Base-by-base conservation (phyloP, 2,329 filamentous ascomycete species). In the Samsoniella hepiali region DNA sequence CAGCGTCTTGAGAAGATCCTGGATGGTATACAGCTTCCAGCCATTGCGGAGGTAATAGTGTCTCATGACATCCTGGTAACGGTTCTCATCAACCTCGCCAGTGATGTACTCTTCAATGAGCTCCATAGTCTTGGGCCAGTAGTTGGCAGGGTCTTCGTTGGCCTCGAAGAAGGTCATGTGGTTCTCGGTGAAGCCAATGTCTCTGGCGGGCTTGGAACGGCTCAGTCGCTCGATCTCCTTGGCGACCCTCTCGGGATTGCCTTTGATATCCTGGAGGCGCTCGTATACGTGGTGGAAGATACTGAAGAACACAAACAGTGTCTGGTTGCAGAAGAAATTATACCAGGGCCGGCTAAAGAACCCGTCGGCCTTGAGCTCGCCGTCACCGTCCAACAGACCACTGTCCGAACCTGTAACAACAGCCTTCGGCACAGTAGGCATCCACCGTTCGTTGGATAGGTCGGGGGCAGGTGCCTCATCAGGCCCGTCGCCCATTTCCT, bases 231-330 rank as follows among this genome's bases (percentile, higher is more conserved):
- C 80, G 45, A 97, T 88, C 70, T 91, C 88, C 68, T 88, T 84
- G 55, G 85, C 82, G 10, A 96, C 93, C 51, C 88, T 85, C 3
- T 84, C 82, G 69, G 91, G 90, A 71, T 89, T 89, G 64, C 88
- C 82, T 79, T 98, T 98, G 75, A 98, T 87, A 65, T 90, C 90
- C 66, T 89, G 82, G 15, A 99, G 82, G 47, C 95, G 88, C 70
- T 88, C 86, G 77, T 97, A 98, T 5, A 99, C 81, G n/a, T 90
- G 90, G 72, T 97, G 88, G 74, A 99, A 95, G 65, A 97, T 88
- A 69, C 90, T 91, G 79, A 99, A 90, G 82, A 99, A 98, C 76
- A 95, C 93, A 73, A 93, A 97, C 65, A 99, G 89, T 3, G 90
- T 91, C 70, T 92, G 86, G 74, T 97, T 98, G 74, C 89, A 89